Evolutionary conservation across 2,329 filamentous ascomycete genomes (phyloP), one percentile per base, ranked within the genome.

Genomic region (Trichoderma sp.): DNA sequence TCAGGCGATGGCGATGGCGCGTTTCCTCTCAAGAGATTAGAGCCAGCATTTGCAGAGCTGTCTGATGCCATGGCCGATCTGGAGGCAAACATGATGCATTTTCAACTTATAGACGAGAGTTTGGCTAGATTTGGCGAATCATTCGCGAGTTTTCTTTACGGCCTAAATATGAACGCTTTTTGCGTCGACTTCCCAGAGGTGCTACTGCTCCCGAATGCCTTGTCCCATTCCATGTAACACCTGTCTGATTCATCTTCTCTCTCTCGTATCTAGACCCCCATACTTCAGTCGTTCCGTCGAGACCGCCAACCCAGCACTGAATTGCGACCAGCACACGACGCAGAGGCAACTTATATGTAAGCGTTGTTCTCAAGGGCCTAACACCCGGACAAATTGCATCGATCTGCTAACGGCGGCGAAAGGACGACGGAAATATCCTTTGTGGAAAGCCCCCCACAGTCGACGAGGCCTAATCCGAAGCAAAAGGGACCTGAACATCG

Each of bases 121-220:
- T 83, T 99, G 75, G 90, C 93, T 28, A 90, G 96, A 30, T 99
- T 99, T 82, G 95, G 92, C 81, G 96, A 99, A 85, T 97, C 93
- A 78, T 99, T 99, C 81, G 94, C 94, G 1, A 94, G 92, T 76
- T 98, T 99, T 78, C 83, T 99, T 59, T 99, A 98, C 77, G 96
- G 96, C 2, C 82, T 99, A 80, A 98, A 98, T 79, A 98, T 99
- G 95, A 98, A 98, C 81, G 96, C 96, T 1, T 99, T 98, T 80
- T 98, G 95, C 80, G 95, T 98, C 36, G 96, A 99, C 81, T 99
- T 98, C 75, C 93, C 94, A 0, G 96, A 99, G 89, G 94, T 94
- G 26, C 34, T 70, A 50, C 64, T 61, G 66, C 57, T 36, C 61
- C 36, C 43, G 23, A 58, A 57, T 69, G 20, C 20, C n/a, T n/a